These are phyloP conservation scores for Xylariaceae sp. DNA, from an alignment of 2,329 filamentous ascomycete species.

Conservation along the genomic window DNA sequence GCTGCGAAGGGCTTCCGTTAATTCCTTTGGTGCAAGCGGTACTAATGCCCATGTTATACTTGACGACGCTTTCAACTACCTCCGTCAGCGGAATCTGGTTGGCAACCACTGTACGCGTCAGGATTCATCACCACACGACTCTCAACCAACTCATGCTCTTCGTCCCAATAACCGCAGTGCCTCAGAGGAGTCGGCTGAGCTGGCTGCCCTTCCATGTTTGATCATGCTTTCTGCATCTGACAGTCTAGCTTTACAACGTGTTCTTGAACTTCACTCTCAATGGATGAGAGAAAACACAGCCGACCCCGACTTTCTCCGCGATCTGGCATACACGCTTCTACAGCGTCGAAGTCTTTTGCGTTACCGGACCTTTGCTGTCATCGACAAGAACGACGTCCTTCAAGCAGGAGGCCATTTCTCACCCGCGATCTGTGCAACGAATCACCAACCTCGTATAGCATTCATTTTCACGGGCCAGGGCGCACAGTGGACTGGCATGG, in stretches of 20 bases:
- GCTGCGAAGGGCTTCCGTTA: constrained; percentile 29
- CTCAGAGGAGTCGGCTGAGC: too few species aligned
- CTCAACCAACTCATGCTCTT: too few species aligned
- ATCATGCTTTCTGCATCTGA: too few species aligned
- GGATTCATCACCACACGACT: too few species aligned
- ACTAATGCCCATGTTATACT: constrained; percentile 35
- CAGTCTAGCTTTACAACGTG: too few species aligned
- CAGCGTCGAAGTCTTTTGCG: neutral
- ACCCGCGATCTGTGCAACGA: neutral
- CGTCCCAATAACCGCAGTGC: too few species aligned
- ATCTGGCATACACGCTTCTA: neutral
- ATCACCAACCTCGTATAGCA: neutral
- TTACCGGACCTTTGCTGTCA: neutral
- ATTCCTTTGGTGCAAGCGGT: constrained; percentile 37
- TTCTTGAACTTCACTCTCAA: too few species aligned
- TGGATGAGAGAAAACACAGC: too few species aligned
- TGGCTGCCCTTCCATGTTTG: too few species aligned
- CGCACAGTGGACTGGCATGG: constrained; percentile 14
- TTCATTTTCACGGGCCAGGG: constrained; percentile 24
- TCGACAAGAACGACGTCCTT: neutral
- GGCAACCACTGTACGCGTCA: neutral
- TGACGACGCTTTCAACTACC: constrained; percentile 1
- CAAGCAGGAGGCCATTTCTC: too few species aligned
- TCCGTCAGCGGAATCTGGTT: neutral
- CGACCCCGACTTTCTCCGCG: neutral